phyloP scores from a whole-genome alignment of 371 early-diverging fungal species.

The Actinomortierella wolfii region DNA sequence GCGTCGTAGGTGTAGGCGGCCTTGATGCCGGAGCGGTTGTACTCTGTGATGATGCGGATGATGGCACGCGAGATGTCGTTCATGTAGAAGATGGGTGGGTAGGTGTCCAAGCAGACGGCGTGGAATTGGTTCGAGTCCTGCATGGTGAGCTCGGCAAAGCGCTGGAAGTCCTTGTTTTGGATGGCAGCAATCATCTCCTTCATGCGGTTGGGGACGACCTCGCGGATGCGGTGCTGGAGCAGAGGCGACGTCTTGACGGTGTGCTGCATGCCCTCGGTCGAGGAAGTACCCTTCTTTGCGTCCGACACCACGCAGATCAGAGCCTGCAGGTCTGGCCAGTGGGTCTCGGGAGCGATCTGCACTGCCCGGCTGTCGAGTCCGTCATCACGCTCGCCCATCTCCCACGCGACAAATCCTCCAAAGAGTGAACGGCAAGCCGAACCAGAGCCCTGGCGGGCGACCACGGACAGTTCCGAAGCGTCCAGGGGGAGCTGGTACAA shows the following conservation, averaged over 20 bases:
- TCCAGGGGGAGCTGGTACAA: slow-evolving; percentile 75
- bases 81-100: slow-evolving; percentile 94
- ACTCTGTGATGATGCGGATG: slow-evolving; percentile 82
- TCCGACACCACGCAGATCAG: slow-evolving; percentile 93
- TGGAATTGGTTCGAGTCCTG: slow-evolving; percentile 99
- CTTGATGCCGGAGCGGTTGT: slow-evolving; percentile 79
- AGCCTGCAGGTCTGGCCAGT: slow-evolving; percentile 97
- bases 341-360: slow-evolving; percentile 86
- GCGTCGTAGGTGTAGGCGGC: slow-evolving; percentile 96
- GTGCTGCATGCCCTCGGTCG: slow-evolving; percentile 97
- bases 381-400: slow-evolving; percentile 78
- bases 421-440: slow-evolving; percentile 97
- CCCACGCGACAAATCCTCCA: slow-evolving; percentile 98
- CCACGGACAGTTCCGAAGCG: slow-evolving; percentile 79
- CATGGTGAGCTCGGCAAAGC: slow-evolving; percentile 96
- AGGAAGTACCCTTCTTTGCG: slow-evolving; percentile 89
- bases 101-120: slow-evolving; percentile 93
- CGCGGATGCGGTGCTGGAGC: slow-evolving; percentile 80
- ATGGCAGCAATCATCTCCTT: slow-evolving; percentile 86
- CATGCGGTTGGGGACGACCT: slow-evolving; percentile 90
- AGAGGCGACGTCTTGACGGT: slow-evolving; percentile 92
- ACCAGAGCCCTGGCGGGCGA: slow-evolving; percentile 97
- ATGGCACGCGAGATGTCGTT: slow-evolving; percentile 93
- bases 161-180: slow-evolving; percentile 79
- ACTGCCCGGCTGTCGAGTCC: slow-evolving; percentile 90